Conservation (phyloP, 306 rosid species). For the Senna siamea region DNA sequence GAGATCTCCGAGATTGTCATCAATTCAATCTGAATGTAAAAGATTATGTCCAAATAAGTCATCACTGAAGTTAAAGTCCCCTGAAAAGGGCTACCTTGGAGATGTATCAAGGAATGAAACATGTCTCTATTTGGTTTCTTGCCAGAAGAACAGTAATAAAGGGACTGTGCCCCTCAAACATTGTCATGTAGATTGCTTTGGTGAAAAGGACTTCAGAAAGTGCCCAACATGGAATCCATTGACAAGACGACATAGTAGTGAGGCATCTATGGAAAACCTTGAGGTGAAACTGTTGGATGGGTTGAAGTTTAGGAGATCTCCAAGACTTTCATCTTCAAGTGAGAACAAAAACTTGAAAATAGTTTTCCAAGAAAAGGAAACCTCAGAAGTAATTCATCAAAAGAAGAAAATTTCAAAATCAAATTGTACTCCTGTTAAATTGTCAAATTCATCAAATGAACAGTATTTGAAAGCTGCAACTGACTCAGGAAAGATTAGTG, state of each 20-base stretch:
- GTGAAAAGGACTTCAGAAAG: slow-evolving; percentile 39
- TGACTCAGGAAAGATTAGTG: slow-evolving; percentile 32
- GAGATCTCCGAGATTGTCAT: slow-evolving; percentile 49
- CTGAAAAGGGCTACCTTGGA: slow-evolving; percentile 31
- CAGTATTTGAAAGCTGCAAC: slow-evolving; percentile 29
- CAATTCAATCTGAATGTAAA: slow-evolving; percentile 31
- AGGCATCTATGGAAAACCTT: slow-evolving; percentile 19
- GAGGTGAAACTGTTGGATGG: not conserved
- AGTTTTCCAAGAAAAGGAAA: slow-evolving; percentile 21
- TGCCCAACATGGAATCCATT: slow-evolving; percentile 37
- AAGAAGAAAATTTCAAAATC: slow-evolving; percentile 18
- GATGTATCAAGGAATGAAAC: slow-evolving; percentile 30
- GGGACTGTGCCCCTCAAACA: slow-evolving; percentile 21
- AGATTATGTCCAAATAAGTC: slow-evolving; percentile 26
- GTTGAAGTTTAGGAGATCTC: slow-evolving; percentile 46
- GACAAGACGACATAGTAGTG: slow-evolving; percentile 1
- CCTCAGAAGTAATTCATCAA: slow-evolving; percentile 23
- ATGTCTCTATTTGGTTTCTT: slow-evolving; percentile 23
- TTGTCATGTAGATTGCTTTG: slow-evolving; percentile 2
- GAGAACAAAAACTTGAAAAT: slow-evolving; percentile 15
- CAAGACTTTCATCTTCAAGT: slow-evolving; percentile 46
- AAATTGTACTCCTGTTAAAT: slow-evolving; percentile 29
- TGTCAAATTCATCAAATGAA: slow-evolving; percentile 46
- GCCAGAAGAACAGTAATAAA: slow-evolving; percentile 33
- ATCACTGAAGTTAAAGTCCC: slow-evolving; percentile 35